phyloP scores from a whole-genome alignment of 768 basidiomycete genomes.

The Amanita exitialis region DNA sequence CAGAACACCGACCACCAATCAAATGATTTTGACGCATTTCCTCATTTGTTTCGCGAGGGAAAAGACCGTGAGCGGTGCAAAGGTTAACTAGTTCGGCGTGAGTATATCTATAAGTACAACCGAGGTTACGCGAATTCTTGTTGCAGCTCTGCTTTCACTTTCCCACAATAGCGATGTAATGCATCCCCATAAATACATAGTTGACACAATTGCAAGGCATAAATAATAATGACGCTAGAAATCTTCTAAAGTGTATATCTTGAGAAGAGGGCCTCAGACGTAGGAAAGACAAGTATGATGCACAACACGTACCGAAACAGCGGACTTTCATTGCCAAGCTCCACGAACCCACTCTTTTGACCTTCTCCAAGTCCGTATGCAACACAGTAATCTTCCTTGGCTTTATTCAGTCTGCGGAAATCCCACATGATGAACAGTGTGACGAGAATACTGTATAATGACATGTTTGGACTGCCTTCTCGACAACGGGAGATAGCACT shows the following conservation, averaged over 20 bases:
- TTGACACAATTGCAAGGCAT: too few relatives aligned
- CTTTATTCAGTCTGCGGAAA: constrained; percentile 37
- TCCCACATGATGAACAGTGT: constrained; percentile 36
- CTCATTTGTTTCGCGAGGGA: too few relatives aligned
- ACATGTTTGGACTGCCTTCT: not conserved
- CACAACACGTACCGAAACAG: constrained; percentile 34
- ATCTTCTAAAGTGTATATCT: not conserved
- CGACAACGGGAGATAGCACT: constrained; percentile 4
- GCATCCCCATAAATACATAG: too few relatives aligned
- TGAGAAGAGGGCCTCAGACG: not conserved
- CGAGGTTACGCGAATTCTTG: too few relatives aligned
- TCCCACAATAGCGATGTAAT: too few relatives aligned
- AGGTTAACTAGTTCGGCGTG: too few relatives aligned
- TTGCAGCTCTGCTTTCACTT: too few relatives aligned
- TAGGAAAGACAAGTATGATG: not conserved
- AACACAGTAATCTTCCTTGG: constrained; percentile 34
- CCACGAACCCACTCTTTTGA: constrained; percentile 28
- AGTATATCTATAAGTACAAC: too few relatives aligned
- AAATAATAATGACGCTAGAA: too few relatives aligned
- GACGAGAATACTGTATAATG: constrained; percentile 20
- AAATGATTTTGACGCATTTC: too few relatives aligned
- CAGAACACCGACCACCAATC: too few relatives aligned
- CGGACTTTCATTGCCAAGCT: constrained; percentile 46
- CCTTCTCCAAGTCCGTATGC: constrained; percentile 31
- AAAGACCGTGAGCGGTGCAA: too few relatives aligned